Percentiles rank a stretch among this genome's conserved stretches.
Evolutionary conservation across 768 basidiomycete species (phyloP).

Genomic region (Mycena capillaripes): DNA sequence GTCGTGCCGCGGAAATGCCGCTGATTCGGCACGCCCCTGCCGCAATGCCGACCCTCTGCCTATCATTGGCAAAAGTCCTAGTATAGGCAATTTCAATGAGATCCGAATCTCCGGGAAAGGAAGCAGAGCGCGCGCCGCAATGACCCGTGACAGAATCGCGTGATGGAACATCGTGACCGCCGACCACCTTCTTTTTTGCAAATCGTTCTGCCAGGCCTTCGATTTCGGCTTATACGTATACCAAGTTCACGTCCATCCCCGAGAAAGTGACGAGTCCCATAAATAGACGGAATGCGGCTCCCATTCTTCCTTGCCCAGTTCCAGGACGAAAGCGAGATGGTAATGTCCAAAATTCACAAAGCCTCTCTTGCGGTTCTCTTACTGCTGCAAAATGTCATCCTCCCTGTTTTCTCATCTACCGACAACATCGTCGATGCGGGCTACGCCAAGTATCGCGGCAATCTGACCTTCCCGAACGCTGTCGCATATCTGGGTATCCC

Average conservation of each 20-base stretch:
- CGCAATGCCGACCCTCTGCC: too few relatives aligned
- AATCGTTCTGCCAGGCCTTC: too few relatives aligned
- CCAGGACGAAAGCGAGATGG: neutral
- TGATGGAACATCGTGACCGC: neutral
- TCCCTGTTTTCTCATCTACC: constrained; percentile 1
- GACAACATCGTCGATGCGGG: constrained; percentile 64
- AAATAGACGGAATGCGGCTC: neutral
- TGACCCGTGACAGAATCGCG: neutral
- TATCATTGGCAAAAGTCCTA: too few relatives aligned
- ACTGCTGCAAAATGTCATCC: neutral
- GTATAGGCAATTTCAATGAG: too few relatives aligned
- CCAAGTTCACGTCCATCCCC: neutral
- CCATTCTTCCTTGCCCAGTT: neutral
- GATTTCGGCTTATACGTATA: too few relatives aligned
- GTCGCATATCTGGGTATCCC: constrained; percentile 55
- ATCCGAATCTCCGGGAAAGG: too few relatives aligned
- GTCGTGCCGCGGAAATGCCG: too few relatives aligned
- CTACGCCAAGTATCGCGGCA: constrained; percentile 71
- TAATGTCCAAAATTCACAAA: neutral
- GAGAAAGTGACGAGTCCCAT: neutral
- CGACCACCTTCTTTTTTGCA: too few relatives aligned
- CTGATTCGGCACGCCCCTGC: too few relatives aligned
- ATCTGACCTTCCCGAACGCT: constrained; percentile 63
- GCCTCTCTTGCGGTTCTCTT: neutral
- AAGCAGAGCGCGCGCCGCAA: too few relatives aligned